phyloP scores from a whole-genome alignment of 2,329 filamentous ascomycete species.

The Pseudocercospora pini-densiflorae region DNA sequence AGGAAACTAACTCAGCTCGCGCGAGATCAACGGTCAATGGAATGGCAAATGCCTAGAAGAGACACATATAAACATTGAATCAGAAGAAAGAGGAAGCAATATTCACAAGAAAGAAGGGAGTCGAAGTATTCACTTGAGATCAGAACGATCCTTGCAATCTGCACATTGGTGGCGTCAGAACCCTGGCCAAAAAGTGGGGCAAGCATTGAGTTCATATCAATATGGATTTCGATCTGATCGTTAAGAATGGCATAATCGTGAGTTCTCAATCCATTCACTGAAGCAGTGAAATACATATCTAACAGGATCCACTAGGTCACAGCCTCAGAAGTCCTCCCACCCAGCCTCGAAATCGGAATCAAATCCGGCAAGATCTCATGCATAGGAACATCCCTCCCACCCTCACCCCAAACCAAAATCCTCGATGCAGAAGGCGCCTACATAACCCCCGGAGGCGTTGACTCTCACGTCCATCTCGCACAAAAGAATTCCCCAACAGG shows the following conservation, averaged over 20 bases:
- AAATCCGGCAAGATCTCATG: constrained; percentile 52
- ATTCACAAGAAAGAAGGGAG: neutral
- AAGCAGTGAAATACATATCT: constrained; percentile 11
- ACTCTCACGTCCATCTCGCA: constrained; percentile 55
- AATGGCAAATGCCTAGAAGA: neutral
- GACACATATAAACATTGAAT: neutral
- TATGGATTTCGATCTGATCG: constrained; percentile 46
- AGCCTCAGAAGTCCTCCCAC: constrained; percentile 50
- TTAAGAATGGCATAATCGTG: constrained; percentile 51
- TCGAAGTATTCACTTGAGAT: neutral
- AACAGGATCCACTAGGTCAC: constrained; percentile 46
- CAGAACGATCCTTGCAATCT: constrained; percentile 1
- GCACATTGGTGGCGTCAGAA: neutral
- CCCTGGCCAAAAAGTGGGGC: neutral
- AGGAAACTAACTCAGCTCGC: constrained; percentile 1
- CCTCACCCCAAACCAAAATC: constrained; percentile 40
- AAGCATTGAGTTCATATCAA: neutral
- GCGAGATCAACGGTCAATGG: neutral
- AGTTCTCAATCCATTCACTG: too few relatives aligned
- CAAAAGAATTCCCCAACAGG: constrained; percentile 51
- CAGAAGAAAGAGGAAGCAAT: neutral
- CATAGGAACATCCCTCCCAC: constrained; percentile 47
- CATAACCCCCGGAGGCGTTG: constrained; percentile 54
- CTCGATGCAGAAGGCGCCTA: constrained; percentile 54
- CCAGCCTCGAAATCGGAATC: constrained; percentile 54